These are phyloP conservation scores for Lipomyces yarrowii DNA, from an alignment of 1,139 yeast genomes.

Conservation along the genomic window DNA sequence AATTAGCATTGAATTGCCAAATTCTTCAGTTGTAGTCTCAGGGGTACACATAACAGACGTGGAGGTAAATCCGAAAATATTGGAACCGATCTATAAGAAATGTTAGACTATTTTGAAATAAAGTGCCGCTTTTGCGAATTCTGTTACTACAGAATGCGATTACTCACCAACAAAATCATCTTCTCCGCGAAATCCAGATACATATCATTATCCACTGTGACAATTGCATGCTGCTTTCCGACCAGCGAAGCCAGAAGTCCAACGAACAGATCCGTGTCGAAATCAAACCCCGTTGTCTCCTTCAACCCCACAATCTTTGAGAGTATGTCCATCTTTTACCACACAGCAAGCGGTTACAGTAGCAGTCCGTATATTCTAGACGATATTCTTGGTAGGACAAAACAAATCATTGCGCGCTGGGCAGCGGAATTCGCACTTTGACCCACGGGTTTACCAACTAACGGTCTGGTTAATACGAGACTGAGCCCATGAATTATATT, in stretches of 20 bases:
- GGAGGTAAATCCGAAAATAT: constrained; percentile 24
- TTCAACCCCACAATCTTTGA: constrained; percentile 11
- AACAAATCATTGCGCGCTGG: not conserved
- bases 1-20: constrained; percentile 15
- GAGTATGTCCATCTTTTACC: constrained; percentile 15
- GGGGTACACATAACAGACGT: constrained; percentile 16
- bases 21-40: constrained; percentile 23
- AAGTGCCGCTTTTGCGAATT: not conserved
- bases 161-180: constrained; percentile 24
- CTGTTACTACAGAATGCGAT: not conserved
- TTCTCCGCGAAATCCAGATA: constrained; percentile 20
- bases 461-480: not conserved
- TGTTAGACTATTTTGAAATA: not conserved
- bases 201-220: constrained; percentile 20
- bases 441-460: not conserved
- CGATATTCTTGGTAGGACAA: not conserved
- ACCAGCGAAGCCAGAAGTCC: constrained; percentile 23
- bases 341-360: not conserved
- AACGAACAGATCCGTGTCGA: constrained; percentile 27
- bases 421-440: not conserved
- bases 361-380: not conserved
- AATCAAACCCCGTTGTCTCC: constrained; percentile 19
- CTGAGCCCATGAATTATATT: not conserved
- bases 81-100: constrained; percentile 21
- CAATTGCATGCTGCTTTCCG: constrained; percentile 23